phyloP scores from a whole-genome alignment of 495 filamentous ascomycete species.

The Jackrogersella minutella region DNA sequence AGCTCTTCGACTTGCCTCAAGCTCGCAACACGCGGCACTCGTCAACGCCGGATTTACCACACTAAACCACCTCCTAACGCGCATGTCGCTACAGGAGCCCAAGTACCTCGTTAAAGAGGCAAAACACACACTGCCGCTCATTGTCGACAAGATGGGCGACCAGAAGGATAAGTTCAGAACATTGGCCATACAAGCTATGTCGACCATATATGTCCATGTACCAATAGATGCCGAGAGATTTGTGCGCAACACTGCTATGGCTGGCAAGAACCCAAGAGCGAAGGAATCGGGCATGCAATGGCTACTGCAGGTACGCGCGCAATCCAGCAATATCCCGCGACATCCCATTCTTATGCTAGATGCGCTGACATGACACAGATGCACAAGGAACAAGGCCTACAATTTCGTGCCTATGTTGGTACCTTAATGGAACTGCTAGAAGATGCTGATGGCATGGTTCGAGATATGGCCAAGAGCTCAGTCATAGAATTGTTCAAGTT shows the following conservation, averaged over 20 bases:
- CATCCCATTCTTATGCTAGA: neutral
- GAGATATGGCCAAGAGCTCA: constrained; percentile 80
- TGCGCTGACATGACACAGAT: constrained; percentile 60
- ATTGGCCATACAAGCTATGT: constrained; percentile 74
- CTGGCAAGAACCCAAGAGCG: constrained; percentile 78
- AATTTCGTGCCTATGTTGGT: constrained; percentile 83
- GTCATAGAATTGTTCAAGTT: constrained; percentile 88
- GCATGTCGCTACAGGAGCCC: constrained; percentile 81
- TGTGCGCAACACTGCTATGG: constrained; percentile 79
- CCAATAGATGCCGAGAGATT: constrained; percentile 77
- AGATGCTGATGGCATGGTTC: constrained; percentile 84
- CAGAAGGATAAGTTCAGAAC: constrained; percentile 80
- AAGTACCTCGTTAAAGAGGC: constrained; percentile 71
- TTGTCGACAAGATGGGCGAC: constrained; percentile 88
- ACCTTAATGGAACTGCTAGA: constrained; percentile 84
- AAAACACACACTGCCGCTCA: constrained; percentile 69
- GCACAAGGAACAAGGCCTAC: constrained; percentile 76
- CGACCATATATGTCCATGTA: constrained; percentile 73
- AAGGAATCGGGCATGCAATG: constrained; percentile 86
- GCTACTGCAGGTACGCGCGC: constrained; percentile 69
- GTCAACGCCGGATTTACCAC: constrained; percentile 82
- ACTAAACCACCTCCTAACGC: constrained; percentile 82
- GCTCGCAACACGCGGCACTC: constrained; percentile 73
- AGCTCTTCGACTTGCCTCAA: constrained; percentile 70
- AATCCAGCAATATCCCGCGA: neutral